phyloP scores from a whole-genome alignment of 78 protist genomes.

The Guillardia theta region DNA sequence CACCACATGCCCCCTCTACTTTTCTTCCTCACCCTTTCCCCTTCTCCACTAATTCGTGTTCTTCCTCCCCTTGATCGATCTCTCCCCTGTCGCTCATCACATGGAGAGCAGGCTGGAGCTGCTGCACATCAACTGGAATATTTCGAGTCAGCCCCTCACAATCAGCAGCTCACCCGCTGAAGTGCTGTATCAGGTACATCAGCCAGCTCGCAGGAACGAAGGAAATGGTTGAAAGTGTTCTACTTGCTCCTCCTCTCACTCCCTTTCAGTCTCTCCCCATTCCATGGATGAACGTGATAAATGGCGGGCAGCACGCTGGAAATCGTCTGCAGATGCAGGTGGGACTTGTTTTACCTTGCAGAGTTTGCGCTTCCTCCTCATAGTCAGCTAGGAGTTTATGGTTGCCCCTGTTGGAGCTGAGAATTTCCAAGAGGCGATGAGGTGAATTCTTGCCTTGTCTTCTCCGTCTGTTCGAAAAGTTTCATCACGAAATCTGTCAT shows the following conservation, averaged over 20 bases:
- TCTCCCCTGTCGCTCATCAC: background rate
- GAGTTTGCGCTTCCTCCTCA: too few species aligned
- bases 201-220: slow-evolving; percentile 68
- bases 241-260: too few species aligned
- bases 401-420: slow-evolving; percentile 82
- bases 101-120: background rate
- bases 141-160: too few species aligned
- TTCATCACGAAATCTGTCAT: too few species aligned
- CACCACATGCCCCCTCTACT: background rate
- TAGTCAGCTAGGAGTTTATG: slow-evolving; percentile 99
- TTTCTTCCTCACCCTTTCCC: background rate
- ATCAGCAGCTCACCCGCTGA: too few species aligned
- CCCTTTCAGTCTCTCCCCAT: slow-evolving; percentile 88
- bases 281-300: slow-evolving; percentile 98
- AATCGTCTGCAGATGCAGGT: slow-evolving; percentile 90
- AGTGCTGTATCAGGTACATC: background rate
- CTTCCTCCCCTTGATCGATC: background rate
- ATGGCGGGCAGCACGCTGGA: slow-evolving; percentile 99
- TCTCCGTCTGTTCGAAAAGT: too few species aligned
- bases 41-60: background rate
- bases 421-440: slow-evolving; percentile 61
- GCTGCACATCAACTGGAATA: background rate
- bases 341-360: too few species aligned
- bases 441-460: too few species aligned
- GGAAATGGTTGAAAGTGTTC: too few species aligned